These are phyloP conservation scores for Boletus eberwhitei DNA, from an alignment of 768 basidiomycete species.

Conservation along the genomic window DNA sequence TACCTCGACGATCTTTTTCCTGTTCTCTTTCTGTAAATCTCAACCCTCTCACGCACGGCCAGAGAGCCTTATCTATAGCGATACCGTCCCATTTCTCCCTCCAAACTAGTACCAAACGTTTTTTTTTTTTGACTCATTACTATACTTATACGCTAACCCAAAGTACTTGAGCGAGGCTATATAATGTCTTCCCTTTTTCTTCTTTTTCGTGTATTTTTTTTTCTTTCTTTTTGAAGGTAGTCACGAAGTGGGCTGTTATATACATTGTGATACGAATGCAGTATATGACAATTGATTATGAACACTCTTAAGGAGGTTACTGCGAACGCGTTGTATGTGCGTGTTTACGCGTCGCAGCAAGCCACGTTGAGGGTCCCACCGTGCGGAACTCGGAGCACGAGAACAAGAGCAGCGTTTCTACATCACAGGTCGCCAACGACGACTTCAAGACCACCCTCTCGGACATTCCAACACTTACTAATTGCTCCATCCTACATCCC, in stretches of 20 bases:
- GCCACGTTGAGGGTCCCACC: too few species aligned
- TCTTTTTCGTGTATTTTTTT: neutral
- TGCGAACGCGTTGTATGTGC: conserved; percentile 20
- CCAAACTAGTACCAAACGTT: neutral
- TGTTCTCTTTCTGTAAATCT: conserved; percentile 4
- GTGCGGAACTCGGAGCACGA: neutral
- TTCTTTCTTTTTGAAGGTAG: neutral
- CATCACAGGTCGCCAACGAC: neutral
- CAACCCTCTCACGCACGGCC: conserved; percentile 1
- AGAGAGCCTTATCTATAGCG: conserved; percentile 9
- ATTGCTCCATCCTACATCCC: neutral
- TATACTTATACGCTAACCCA: conserved; percentile 1
- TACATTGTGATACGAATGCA: too few species aligned
- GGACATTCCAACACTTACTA: neutral
- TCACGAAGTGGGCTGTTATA: neutral
- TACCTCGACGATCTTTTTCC: neutral
- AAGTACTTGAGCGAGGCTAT: conserved; percentile 1
- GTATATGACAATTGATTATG: too few species aligned
- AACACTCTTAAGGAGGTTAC: too few species aligned
- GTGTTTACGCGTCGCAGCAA: conserved; percentile 26
- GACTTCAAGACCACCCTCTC: neutral
- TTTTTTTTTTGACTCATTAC: neutral
- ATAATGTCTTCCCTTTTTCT: neutral
- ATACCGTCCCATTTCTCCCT: neutral
- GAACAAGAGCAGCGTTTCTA: neutral